Percentiles rank a stretch among this genome's conserved stretches.
Evolutionary conservation across 768 basidiomycete genomes (phyloP).

Genomic region (Inosperma sp.): DNA sequence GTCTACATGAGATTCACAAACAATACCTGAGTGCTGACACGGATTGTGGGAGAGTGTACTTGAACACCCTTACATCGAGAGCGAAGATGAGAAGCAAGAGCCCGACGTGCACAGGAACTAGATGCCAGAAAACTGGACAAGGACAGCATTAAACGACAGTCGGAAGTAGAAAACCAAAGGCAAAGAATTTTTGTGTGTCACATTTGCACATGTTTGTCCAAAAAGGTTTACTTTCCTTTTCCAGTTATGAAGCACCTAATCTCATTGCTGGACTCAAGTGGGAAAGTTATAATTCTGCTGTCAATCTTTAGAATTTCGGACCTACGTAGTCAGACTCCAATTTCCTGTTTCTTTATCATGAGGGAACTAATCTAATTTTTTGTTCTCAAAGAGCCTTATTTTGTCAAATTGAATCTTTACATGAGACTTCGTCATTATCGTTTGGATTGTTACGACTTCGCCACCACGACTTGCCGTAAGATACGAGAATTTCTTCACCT

Average conservation of each 20-base stretch:
- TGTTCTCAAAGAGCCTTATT: no score
- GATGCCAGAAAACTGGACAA: slow-evolving; percentile 8
- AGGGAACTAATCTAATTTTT: no score
- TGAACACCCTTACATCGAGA: slow-evolving; percentile 46
- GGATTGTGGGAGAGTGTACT: slow-evolving; percentile 57
- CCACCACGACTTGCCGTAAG: slow-evolving; percentile 91
- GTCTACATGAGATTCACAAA: slow-evolving; percentile 10
- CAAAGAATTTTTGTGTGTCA: slow-evolving; percentile 3
- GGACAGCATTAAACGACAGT: slow-evolving; percentile 4
- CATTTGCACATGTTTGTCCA: no score
- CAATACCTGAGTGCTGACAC: slow-evolving; percentile 40
- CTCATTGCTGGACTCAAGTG: no score
- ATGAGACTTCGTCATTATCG: neutral
- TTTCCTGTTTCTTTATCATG: no score
- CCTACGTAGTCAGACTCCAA: no score
- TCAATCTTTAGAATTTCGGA: no score
- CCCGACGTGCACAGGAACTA: slow-evolving; percentile 8
- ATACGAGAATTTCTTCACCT: slow-evolving; percentile 82
- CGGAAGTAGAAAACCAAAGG: neutral
- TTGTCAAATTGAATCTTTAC: no score
- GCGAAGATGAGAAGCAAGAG: slow-evolving; percentile 29
- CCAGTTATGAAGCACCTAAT: no score
- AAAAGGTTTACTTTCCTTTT: no score
- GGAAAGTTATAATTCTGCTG: no score
- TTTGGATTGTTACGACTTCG: slow-evolving; percentile 33